These are phyloP conservation scores for Gossypium anomalum DNA, from an alignment of 345 rosid genomes.

Conservation along the genomic window DNA sequence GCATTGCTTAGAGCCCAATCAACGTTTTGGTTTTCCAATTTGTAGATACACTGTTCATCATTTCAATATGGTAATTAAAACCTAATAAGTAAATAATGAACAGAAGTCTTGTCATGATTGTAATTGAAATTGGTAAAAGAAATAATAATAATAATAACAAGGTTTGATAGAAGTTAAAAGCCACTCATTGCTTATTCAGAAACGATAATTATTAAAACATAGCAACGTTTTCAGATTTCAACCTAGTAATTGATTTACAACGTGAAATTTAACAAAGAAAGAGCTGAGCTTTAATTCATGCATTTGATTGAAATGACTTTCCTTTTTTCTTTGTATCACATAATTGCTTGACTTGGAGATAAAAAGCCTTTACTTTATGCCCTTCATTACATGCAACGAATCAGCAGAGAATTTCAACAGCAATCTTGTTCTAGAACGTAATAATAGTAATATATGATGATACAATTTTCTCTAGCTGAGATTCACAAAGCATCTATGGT, in stretches of 20 bases:
- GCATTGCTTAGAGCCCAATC: conserved; percentile 7
- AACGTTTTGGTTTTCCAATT: neutral
- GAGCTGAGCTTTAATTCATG: neutral
- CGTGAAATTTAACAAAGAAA: neutral
- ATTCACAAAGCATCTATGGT: neutral
- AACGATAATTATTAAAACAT: neutral
- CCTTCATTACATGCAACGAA: neutral
- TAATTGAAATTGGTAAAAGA: neutral
- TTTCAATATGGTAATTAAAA: neutral
- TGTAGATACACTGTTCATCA: neutral
- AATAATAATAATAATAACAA: too few species aligned
- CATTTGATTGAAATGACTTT: neutral
- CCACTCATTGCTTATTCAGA: neutral
- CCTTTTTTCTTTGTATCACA: neutral
- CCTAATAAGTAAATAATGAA: neutral
- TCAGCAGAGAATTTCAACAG: neutral
- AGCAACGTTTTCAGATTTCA: neutral
- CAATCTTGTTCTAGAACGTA: conserved; percentile 1
- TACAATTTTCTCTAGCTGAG: neutral
- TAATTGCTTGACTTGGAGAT: neutral
- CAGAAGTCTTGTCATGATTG: neutral
- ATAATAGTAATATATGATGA: too few species aligned
- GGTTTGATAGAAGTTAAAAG: neutral
- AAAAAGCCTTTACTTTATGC: neutral
- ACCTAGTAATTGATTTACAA: neutral